Base-by-base conservation (phyloP, 2,329 filamentous ascomycete genomes). In the Alternaria dauci region DNA sequence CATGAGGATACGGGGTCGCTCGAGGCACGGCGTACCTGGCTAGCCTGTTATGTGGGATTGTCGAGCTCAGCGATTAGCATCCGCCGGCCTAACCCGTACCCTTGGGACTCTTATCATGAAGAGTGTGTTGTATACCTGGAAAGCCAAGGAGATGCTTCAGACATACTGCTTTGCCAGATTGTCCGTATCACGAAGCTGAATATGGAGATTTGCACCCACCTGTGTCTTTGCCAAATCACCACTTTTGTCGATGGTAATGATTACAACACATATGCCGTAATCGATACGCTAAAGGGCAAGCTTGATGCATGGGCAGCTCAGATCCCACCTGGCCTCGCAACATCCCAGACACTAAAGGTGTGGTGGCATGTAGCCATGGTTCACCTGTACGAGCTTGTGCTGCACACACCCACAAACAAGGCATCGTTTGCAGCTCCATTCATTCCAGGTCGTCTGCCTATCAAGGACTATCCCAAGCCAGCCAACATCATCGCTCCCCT, bases 21-120 rank as follows among this genome's bases (percentile, higher is more conserved):
- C 8, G 69, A 70, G 18, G 71, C 71, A 55, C 66, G 71, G n/a
- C 69, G 71, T 26, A 74, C 71, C 9, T 74, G 71, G 71, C 67
- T 74, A 57, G 69, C 70, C 14, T 74, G 71, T 54, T 74, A 65
- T 48, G 60, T 74, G 30, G 68, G 68, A 28, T 52, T 70, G 14
- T 63, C 67, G 3, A 62, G 63, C 12, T 68, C 68, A 5, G 66
- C 68, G 25, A 63, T 69, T 4, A 65, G 62, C 56, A 63, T 58
- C 23, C 69, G 71, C 18, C 64, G 71, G 16, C 55, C 69, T 9
- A 68, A 63, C 52, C 52, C 70, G 9, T 56, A 70, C n/a, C 65
- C 67, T 1, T 74, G 71, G 71, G 58, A 71, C 52, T 18, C 55
- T 8, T 59, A 73, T 47, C 69, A 70, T 43, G 54, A 70, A 11